Evolutionary conservation across 2,329 filamentous ascomycete genomes (phyloP), one percentile per base, ranked within the genome.

Genomic region (Alternaria gansuensis): DNA sequence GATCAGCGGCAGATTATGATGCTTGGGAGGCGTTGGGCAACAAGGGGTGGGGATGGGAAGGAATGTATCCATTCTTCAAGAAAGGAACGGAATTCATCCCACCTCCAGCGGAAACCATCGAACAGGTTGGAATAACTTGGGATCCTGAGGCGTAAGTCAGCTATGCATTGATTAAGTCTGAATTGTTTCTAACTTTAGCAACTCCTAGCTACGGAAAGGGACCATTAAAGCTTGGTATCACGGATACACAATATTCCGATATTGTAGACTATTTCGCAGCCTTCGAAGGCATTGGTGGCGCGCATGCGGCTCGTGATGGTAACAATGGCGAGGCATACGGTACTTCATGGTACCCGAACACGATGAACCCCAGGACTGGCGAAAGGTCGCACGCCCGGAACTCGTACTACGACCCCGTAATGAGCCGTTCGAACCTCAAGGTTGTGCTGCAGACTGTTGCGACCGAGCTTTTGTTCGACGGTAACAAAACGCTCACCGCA

Each of bases 11-110:
- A 9, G 77, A 78, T 57, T 80, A 78, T 53, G 82, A 88, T 69
- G 81, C 80, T 2, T 89, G 86, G 86, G 82, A 82, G 53, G 75
- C 78, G n/a, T 70, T 89, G 21, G 86, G 86, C 0, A 88, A 88
- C 65, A 56, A 72, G 2, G 86, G 84, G 3, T 89, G 87, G 87
- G 80, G 81, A 1, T 88, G 84, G 84, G 75, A 84, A 39, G 78
- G 78, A 6, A 60, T 84, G 23, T 64, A 75, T 23, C 66, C 70
- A 1, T 74, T 63, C 54, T 75, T 72, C 60, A 69, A 67, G 44
- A 73, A 75, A 59, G 59, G 65, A 13, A 73, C 71, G 1, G 62
- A 69, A n/a, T 68, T 71, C 11, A 60, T 67, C 17, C 52, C 63
- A 26, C 69, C 71, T 0, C 63, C 70, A n/a, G 41, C 57, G 8